Conservation (phyloP, 176 grass and related monocot genomes). For the Themeda triandra region DNA sequence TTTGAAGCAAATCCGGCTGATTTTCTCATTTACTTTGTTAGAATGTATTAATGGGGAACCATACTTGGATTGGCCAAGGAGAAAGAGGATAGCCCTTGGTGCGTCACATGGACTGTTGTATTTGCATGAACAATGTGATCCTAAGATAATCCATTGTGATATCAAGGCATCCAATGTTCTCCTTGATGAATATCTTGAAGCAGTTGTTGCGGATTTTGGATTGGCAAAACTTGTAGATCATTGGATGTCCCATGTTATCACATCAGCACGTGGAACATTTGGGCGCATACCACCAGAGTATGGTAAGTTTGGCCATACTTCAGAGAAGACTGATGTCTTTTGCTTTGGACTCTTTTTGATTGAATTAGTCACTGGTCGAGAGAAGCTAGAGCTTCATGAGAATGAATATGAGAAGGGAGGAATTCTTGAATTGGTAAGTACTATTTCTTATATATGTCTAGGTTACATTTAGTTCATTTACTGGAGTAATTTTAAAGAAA, state of each 20-base stretch:
- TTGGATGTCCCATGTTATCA: conserved; percentile 61
- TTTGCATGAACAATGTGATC: conserved; percentile 83
- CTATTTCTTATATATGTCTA: background rate
- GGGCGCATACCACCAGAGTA: conserved; percentile 82
- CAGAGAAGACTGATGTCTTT: conserved; percentile 89
- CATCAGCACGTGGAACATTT: conserved; percentile 53
- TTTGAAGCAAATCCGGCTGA: background rate
- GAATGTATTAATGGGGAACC: conserved; percentile 59
- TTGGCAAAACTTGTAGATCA: conserved; percentile 78
- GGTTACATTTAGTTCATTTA: background rate
- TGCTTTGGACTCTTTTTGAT: conserved; percentile 73
- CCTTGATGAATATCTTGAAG: conserved; percentile 76
- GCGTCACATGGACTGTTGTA: conserved; percentile 59
- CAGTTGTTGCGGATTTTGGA: conserved; percentile 82
- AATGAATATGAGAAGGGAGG: conserved; percentile 59
- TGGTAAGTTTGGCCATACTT: conserved; percentile 40
- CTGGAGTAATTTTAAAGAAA: background rate
- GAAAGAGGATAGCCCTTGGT: conserved; percentile 75
- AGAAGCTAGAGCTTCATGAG: conserved; percentile 42
- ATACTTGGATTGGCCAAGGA: conserved; percentile 72
- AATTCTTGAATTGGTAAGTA: conserved; percentile 65
- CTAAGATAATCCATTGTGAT: conserved; percentile 83
- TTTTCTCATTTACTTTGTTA: conserved; percentile 25
- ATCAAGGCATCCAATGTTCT: conserved; percentile 92
- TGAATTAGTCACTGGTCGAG: conserved; percentile 75